Evolutionary conservation across 2,329 filamentous ascomycete genomes (phyloP).

Genomic region (Magnaporthiopsis rhizophila): DNA sequence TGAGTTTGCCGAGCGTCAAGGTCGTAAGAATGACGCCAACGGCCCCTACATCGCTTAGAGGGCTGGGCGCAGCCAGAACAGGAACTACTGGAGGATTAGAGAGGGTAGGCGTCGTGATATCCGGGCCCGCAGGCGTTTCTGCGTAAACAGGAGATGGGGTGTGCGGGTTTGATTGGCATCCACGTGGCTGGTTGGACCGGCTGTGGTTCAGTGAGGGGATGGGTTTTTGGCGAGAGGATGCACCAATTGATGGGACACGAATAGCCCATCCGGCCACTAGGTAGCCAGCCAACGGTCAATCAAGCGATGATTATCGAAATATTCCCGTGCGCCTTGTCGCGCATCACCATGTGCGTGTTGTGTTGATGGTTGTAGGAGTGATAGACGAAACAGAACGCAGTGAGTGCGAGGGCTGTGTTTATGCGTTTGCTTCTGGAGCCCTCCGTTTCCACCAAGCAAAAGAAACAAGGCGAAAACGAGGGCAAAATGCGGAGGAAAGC

Average conservation of each 20-base stretch:
- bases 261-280: neutral
- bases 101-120: neutral
- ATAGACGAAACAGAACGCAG: too few relatives aligned
- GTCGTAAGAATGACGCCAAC: slow-evolving; percentile 3
- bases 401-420: too few relatives aligned
- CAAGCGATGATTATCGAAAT: neutral
- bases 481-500: neutral
- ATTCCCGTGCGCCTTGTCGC: neutral
- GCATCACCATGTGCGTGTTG: too few relatives aligned
- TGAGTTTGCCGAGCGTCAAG: slow-evolving; percentile 19
- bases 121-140: neutral
- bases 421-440: too few relatives aligned
- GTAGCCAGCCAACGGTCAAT: neutral
- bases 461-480: neutral
- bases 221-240: neutral
- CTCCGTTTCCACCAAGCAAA: too few relatives aligned
- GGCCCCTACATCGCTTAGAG: neutral
- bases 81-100: neutral
- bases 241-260: neutral
- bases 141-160: too few relatives aligned
- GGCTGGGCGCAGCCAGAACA: neutral
- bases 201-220: neutral
- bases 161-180: neutral
- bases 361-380: too few relatives aligned
- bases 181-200: neutral